These are phyloP conservation scores for Aspergillus conjunctus DNA, from an alignment of 495 filamentous ascomycete genomes.

Conservation along the genomic window DNA sequence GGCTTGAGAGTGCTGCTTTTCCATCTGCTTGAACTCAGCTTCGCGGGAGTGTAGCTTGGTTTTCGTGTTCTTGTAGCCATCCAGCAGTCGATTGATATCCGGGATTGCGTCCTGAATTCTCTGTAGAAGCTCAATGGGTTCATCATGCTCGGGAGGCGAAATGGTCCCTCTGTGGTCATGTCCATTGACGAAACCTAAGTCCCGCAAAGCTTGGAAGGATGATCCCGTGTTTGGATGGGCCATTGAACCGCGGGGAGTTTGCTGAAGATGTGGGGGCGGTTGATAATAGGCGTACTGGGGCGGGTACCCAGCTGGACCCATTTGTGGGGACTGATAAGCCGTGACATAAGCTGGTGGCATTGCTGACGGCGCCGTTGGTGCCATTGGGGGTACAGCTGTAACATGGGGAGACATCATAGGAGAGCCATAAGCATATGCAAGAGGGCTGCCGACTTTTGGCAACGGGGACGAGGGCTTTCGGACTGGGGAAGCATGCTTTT, in stretches of 20 bases:
- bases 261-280: constrained; percentile 27
- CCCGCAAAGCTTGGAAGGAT: constrained; percentile 39
- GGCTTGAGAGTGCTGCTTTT: constrained; percentile 49
- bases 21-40: constrained; percentile 48
- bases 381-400: constrained; percentile 23
- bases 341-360: constrained; percentile 34
- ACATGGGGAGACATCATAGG: constrained; percentile 43
- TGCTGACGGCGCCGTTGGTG: constrained; percentile 28
- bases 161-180: constrained; percentile 30
- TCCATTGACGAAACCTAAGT: constrained; percentile 31
- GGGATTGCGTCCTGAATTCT: constrained; percentile 53
- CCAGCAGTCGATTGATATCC: constrained; percentile 50
- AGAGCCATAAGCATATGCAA: constrained; percentile 42
- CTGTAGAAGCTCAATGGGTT: constrained; percentile 48
- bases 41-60: constrained; percentile 47
- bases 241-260: constrained; percentile 37
- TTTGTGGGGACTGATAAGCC: constrained; percentile 42
- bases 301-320: constrained; percentile 37
- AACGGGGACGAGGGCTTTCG: constrained; percentile 37
- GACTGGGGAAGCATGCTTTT: constrained; percentile 25
- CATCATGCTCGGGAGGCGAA: constrained; percentile 39
- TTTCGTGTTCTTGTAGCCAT: constrained; percentile 50
- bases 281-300: constrained; percentile 43
- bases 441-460: constrained; percentile 44
- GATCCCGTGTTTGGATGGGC: constrained; percentile 34